These are phyloP conservation scores for Phoenix dactylifera DNA, from an alignment of 176 grass and related monocot genomes.

Conservation along the genomic window DNA sequence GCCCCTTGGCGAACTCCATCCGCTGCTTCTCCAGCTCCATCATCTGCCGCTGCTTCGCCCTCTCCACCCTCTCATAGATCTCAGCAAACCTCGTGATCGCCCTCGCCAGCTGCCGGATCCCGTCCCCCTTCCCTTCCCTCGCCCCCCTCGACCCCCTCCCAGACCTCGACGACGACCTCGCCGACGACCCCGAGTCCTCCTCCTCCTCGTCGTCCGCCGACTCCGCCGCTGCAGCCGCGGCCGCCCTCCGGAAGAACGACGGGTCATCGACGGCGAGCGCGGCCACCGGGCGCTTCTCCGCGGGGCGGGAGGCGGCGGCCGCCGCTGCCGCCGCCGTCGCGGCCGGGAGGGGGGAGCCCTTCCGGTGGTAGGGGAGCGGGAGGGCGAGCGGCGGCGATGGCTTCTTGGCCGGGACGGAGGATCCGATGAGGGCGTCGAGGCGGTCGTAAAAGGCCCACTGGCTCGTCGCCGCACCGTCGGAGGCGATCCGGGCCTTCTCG, in stretches of 20 bases:
- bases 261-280: slow-evolving; percentile 27
- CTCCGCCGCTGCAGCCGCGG: slow-evolving; percentile 28
- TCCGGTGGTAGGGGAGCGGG: slow-evolving; percentile 19
- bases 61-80: slow-evolving; percentile 88
- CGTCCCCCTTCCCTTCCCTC: slow-evolving; percentile 19
- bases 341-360: slow-evolving; percentile 10
- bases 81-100: slow-evolving; percentile 73
- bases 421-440: slow-evolving; percentile 71
- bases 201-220: slow-evolving; percentile 32
- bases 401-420: slow-evolving; percentile 10
- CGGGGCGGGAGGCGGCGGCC: slow-evolving; percentile 9
- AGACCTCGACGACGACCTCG: slow-evolving; percentile 50
- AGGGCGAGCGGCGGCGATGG: slow-evolving; percentile 28
- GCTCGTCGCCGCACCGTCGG: slow-evolving; percentile 23
- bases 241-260: slow-evolving; percentile 42
- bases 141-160: slow-evolving; percentile 19
- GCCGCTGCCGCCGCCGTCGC: slow-evolving; percentile 11
- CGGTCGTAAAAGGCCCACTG: slow-evolving; percentile 63
- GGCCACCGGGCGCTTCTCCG: neutral
- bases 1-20: slow-evolving; percentile 65
- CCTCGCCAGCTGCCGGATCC: slow-evolving; percentile 50
- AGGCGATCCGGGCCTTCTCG: slow-evolving; percentile 27
- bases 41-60: slow-evolving; percentile 54
- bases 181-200: slow-evolving; percentile 12
- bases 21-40: slow-evolving; percentile 78